A percentile compares a stretch with the other conserved stretches of the same genome.
Evolutionary conservation across 2,329 filamentous ascomycete genomes (phyloP).

Genomic region (Zymoseptoria crescenta): DNA sequence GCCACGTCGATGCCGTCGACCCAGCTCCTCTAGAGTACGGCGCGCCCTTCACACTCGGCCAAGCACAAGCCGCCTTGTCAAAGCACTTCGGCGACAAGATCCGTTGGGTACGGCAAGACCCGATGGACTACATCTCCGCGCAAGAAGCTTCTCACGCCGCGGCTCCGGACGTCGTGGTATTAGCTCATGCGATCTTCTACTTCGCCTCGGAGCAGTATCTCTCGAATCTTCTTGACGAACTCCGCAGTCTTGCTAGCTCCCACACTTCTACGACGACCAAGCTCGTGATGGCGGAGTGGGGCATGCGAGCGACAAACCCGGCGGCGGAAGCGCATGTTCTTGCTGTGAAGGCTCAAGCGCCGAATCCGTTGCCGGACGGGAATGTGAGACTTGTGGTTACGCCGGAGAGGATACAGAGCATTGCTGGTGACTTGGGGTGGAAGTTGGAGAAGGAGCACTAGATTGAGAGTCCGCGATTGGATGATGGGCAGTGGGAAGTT

Average conservation of each 20-base stretch:
- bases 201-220: slow-evolving; percentile 3
- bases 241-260: background rate
- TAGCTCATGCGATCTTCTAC: slow-evolving; percentile 13
- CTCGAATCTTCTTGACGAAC: background rate
- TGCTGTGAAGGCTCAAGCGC: slow-evolving; percentile 43
- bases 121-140: background rate
- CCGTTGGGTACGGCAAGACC: slow-evolving; percentile 5
- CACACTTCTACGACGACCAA: background rate
- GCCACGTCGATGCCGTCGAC: slow-evolving; percentile 6
- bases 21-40: slow-evolving; percentile 8
- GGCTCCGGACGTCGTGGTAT: slow-evolving; percentile 3
- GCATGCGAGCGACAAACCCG: background rate
- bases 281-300: slow-evolving; percentile 10
- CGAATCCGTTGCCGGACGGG: slow-evolving; percentile 30
- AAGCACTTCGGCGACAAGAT: slow-evolving; percentile 1
- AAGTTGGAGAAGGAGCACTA: slow-evolving; percentile 29
- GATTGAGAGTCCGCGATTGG: slow-evolving; percentile 32
- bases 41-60: slow-evolving; percentile 4
- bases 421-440: slow-evolving; percentile 35
- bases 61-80: slow-evolving; percentile 3
- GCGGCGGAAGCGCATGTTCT: slow-evolving; percentile 44
- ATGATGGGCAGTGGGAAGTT: slow-evolving; percentile 45
- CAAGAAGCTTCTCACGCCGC: background rate
- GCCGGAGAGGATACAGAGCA: slow-evolving; percentile 34
- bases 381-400: slow-evolving; percentile 45